Conservation (phyloP, 139 green algal genomes). For the Chlamydomonas sp. region DNA sequence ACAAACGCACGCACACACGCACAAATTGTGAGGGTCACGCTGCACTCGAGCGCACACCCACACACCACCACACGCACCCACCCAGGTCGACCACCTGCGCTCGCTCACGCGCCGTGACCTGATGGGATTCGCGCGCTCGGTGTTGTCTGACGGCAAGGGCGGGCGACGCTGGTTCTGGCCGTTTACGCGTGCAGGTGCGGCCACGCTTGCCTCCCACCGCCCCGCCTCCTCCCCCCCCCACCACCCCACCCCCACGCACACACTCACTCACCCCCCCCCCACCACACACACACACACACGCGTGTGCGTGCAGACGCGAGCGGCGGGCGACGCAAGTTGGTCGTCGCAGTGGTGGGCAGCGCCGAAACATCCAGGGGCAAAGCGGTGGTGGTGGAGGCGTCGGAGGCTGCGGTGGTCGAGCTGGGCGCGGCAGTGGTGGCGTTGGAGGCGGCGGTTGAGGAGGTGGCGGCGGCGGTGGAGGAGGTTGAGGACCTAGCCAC, state of each 20-base stretch:
- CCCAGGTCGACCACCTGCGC: constrained; percentile 54
- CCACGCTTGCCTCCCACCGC: too few species aligned
- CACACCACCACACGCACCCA: too few species aligned
- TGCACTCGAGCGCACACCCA: constrained; percentile 32
- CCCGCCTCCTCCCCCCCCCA: too few species aligned
- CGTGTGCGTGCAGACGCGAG: too few species aligned
- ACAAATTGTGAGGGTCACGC: background rate
- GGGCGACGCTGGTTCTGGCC: too few species aligned
- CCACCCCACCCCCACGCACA: too few species aligned
- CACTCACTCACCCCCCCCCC: too few species aligned
- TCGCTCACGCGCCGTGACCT: constrained; percentile 48
- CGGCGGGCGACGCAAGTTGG: constrained; percentile 28
- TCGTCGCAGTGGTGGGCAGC: constrained; percentile 29
- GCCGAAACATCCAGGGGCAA: constrained; percentile 3
- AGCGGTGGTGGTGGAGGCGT: background rate
- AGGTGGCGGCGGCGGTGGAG: background rate
- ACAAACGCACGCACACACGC: too few species aligned
- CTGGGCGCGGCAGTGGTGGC: background rate
- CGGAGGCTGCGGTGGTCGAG: background rate
- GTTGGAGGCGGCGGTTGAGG: background rate
- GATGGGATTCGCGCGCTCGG: constrained; percentile 37
- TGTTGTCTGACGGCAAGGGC: too few species aligned
- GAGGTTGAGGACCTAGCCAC: background rate
- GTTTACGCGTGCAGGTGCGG: too few species aligned
- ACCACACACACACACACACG: too few species aligned